Evolutionary conservation across 257 asterid species (phyloP).

Genomic region (Capsicum chinense): DNA sequence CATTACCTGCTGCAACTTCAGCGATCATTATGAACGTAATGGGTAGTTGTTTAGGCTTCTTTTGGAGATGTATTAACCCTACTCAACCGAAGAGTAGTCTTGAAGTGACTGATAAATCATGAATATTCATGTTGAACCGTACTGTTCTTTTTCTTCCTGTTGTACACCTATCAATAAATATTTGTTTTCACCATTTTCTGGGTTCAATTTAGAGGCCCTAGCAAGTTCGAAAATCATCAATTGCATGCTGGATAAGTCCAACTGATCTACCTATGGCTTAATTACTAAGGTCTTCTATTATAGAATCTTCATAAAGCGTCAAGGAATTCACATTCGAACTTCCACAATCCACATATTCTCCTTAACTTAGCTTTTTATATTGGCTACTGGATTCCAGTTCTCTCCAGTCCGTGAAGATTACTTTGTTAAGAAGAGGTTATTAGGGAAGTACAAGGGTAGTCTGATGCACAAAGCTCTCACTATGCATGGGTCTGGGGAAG

Average conservation of each 20-base stretch:
- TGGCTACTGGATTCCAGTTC: neutral
- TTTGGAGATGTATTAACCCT: conserved; percentile 75
- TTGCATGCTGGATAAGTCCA: neutral
- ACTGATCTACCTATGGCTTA: neutral
- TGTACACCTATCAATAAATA: neutral
- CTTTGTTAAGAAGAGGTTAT: too few relatives aligned
- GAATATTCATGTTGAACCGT: conserved; percentile 17
- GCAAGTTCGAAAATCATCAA: neutral
- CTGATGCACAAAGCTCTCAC: too few relatives aligned
- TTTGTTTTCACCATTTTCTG: neutral
- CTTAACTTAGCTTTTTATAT: neutral
- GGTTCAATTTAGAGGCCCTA: neutral
- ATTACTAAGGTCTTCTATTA: neutral
- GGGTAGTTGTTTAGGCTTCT: conserved; percentile 86
- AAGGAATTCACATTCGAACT: neutral
- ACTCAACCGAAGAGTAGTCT: conserved; percentile 40
- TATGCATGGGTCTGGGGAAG: neutral
- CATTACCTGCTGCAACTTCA: conserved; percentile 83
- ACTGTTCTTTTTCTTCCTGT: neutral
- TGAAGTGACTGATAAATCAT: conserved; percentile 29
- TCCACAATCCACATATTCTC: neutral
- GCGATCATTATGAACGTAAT: conserved; percentile 84
- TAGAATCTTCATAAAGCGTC: neutral
- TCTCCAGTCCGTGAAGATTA: too few relatives aligned
- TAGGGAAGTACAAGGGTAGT: too few relatives aligned